Percentiles rank a stretch among this genome's conserved stretches.
phyloP scores from a whole-genome alignment of 202 grass and related monocot genomes.

The Setaria italica region DNA sequence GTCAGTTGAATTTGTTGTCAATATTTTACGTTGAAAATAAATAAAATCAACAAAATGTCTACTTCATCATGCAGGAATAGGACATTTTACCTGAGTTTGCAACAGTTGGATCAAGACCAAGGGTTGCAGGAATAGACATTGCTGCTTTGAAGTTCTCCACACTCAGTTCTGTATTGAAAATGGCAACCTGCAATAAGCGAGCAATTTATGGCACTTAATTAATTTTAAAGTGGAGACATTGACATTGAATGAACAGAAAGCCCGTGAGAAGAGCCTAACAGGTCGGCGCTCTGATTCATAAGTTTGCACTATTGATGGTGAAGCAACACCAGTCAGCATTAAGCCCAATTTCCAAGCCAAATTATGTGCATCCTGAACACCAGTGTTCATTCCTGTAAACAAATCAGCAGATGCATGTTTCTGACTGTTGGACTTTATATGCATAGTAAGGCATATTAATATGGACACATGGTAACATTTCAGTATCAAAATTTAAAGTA shows the following conservation, averaged over 20 bases:
- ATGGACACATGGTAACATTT: slow-evolving; percentile 4
- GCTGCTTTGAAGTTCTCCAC: slow-evolving; percentile 94
- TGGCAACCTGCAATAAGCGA: slow-evolving; percentile 75
- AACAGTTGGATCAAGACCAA: slow-evolving; percentile 93
- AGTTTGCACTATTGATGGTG: slow-evolving; percentile 72
- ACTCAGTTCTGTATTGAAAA: slow-evolving; percentile 86
- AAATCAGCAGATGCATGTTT: slow-evolving; percentile 29
- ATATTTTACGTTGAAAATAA: neutral
- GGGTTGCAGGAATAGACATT: slow-evolving; percentile 86
- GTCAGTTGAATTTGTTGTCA: no score
- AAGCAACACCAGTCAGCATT: slow-evolving; percentile 59
- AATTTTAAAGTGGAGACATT: slow-evolving; percentile 18
- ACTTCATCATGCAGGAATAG: slow-evolving; percentile 1
- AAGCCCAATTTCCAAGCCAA: slow-evolving; percentile 90
- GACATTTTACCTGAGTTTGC: slow-evolving; percentile 83
- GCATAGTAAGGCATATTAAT: slow-evolving; percentile 6
- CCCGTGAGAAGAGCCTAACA: slow-evolving; percentile 59
- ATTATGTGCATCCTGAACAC: slow-evolving; percentile 94
- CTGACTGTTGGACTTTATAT: neutral
- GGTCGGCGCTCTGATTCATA: slow-evolving; percentile 88
- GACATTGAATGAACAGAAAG: no score
- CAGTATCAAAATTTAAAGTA: slow-evolving; percentile 23
- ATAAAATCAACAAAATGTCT: neutral
- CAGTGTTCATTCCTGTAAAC: slow-evolving; percentile 96
- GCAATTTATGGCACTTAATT: slow-evolving; percentile 35